Base-by-base conservation (phyloP, 2,329 filamentous ascomycete species). In the Ophiostoma piceae region DNA sequence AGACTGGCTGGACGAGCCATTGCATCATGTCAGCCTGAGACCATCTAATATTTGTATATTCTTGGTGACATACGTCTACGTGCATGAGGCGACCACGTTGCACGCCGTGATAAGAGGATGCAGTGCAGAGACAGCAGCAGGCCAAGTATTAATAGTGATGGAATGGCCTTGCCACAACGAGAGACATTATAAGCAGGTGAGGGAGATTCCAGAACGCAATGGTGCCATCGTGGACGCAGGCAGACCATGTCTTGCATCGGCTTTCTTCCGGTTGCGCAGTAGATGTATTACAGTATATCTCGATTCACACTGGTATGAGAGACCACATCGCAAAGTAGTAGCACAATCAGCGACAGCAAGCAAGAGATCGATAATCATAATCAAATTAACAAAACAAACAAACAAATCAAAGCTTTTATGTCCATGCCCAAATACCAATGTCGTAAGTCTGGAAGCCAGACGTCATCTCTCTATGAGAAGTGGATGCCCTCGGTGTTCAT, bases 401-500 rank as follows among this genome's bases (percentile, higher is more conserved):
- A 64, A 19, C 16, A n/a, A 19, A 57, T 26, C n/a, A 29, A 32
- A 29, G 39, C 26, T 67, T 35, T 67, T n/a, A 16, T 43, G 43
- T 11, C 51, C 66, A 37, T 37, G 22, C 43, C 51, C 12, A 29
- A 32, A 14, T 62, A 35, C 26, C 22, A 62, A 32, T 57, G 51
- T 62, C 57, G 9, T 62, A 32, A 16, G 26, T 19, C 57, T 57
- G 51, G 51, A 54, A 26, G 6, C 47, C 47, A 22, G 39, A 26
- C 4, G 9, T 11, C 11, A 57, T n/a, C 22, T 32, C 37, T 35
- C 57, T 37, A 72, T 7, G 11, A 68, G 32, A 67, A 26, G 47
- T 4, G 69, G 60, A 41, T 73, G 70, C 71, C 60, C 37, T 67
- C 68, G 35, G n/a, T 60, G 67, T 70, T 70, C 71, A 72, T 72